Conservation (phyloP, 108 stramenopile species). For the Tribonema minus region DNA sequence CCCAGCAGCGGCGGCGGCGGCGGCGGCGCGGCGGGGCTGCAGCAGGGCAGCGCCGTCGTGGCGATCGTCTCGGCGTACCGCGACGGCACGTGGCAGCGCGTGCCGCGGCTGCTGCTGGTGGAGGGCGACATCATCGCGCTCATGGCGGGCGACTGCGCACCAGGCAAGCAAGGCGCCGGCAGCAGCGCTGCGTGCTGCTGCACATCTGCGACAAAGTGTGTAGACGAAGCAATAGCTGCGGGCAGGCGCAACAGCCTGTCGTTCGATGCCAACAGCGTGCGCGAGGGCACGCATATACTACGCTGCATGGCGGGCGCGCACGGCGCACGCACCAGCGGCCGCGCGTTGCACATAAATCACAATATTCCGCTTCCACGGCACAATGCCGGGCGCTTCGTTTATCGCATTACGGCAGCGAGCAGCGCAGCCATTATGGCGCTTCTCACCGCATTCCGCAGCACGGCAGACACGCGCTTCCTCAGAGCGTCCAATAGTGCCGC, state of each 20-base stretch:
- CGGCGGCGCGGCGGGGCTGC: too few relatives aligned
- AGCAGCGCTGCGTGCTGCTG: neutral
- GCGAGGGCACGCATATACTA: neutral
- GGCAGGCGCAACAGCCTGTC: neutral
- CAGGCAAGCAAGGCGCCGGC: conserved; percentile 34
- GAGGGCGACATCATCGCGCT: conserved; percentile 47
- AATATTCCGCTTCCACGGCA: too few relatives aligned
- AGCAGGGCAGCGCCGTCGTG: conserved; percentile 30
- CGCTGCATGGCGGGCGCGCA: too few relatives aligned
- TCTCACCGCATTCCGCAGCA: too few relatives aligned
- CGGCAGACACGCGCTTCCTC: too few relatives aligned
- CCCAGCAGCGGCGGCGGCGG: too few relatives aligned
- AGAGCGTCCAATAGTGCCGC: too few relatives aligned
- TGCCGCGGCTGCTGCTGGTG: conserved; percentile 41
- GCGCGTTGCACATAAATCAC: too few relatives aligned
- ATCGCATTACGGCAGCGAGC: too few relatives aligned
- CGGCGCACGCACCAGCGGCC: too few relatives aligned
- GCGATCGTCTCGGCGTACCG: conserved; percentile 43
- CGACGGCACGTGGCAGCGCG: conserved; percentile 42
- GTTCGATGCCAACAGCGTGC: neutral
- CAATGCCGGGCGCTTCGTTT: too few relatives aligned
- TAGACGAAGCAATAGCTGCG: neutral
- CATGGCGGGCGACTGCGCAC: conserved; percentile 45
- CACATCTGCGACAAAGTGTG: neutral
- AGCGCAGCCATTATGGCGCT: too few relatives aligned